Evolutionary conservation across 179 eudicot genomes (phyloP).

Genomic region (Nepenthes alata): DNA sequence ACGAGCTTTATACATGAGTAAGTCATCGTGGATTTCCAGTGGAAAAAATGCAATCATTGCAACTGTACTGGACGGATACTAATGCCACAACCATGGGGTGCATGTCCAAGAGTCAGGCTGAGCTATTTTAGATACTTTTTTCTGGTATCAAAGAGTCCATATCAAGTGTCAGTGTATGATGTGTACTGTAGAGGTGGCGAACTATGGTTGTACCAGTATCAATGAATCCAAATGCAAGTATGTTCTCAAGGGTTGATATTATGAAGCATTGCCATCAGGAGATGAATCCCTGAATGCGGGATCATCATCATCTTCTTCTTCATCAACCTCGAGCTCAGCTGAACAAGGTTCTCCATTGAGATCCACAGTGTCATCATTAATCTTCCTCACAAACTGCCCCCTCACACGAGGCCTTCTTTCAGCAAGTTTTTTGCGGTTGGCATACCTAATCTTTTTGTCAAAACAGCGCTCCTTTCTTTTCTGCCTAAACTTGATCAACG

Average conservation of each 20-base stretch:
- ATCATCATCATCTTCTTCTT: slow-evolving; percentile 55
- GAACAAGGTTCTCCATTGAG: slow-evolving; percentile 69
- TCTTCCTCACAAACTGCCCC: slow-evolving; percentile 90
- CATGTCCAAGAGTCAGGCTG: too few species aligned
- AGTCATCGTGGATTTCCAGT: too few species aligned
- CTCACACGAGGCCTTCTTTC: slow-evolving; percentile 88
- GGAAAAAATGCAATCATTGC: too few species aligned
- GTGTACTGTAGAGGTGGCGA: too few species aligned
- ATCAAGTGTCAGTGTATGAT: too few species aligned
- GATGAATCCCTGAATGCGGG: slow-evolving; percentile 27
- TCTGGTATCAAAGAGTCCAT: too few species aligned
- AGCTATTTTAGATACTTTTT: too few species aligned
- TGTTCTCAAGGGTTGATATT: background rate
- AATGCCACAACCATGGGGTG: too few species aligned
- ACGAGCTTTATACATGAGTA: too few species aligned
- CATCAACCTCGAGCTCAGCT: slow-evolving; percentile 45
- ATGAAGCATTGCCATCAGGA: slow-evolving; percentile 37
- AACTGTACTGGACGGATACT: too few species aligned
- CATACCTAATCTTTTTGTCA: slow-evolving; percentile 91
- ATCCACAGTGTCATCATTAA: slow-evolving; percentile 69
- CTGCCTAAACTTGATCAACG: slow-evolving; percentile 83
- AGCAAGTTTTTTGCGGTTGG: slow-evolving; percentile 69
- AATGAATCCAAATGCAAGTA: too few species aligned
- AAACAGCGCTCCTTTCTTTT: slow-evolving; percentile 91
- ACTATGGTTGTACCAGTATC: too few species aligned